Conservation (phyloP, 352 stramenopile species). For the Saprolegnia diclina region DNA sequence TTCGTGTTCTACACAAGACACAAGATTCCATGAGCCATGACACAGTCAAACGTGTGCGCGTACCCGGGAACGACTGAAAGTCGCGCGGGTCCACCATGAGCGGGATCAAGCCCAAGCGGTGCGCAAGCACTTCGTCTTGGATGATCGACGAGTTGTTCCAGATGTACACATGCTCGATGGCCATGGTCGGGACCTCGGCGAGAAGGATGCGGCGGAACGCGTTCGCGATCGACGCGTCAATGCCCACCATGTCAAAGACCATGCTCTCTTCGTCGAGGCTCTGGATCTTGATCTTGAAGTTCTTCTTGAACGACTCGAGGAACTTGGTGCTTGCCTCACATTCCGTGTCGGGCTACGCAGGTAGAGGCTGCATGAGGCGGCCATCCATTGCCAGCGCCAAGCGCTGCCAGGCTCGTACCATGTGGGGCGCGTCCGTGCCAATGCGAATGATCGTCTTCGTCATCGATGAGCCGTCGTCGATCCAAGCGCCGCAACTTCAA, state of each 20-base stretch:
- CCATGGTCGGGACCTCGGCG: conserved; percentile 89
- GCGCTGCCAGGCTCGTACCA: conserved; percentile 36
- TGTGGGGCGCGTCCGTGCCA: conserved; percentile 65
- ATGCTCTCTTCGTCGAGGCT: conserved; percentile 82
- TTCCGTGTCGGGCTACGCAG: conserved; percentile 65
- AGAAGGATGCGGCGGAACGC: conserved; percentile 88
- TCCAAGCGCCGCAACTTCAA: conserved; percentile 1
- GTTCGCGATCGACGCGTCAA: conserved; percentile 90
- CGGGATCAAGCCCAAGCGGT: conserved; percentile 84
- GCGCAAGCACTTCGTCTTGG: conserved; percentile 89
- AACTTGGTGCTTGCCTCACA: conserved; percentile 68
- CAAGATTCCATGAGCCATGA: conserved; percentile 27
- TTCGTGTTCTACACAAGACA: conserved; percentile 52
- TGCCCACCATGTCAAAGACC: conserved; percentile 88
- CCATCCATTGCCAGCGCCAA: background rate
- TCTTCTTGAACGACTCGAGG: conserved; percentile 76
- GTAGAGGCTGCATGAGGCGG: conserved; percentile 6
- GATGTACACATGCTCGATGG: conserved; percentile 92
- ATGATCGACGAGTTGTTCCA: conserved; percentile 93
- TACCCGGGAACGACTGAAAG: conserved; percentile 71
- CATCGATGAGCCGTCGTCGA: conserved; percentile 35
- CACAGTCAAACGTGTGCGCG: background rate
- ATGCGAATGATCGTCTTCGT: conserved; percentile 78
- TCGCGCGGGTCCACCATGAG: conserved; percentile 78
- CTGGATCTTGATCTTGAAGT: conserved; percentile 81